These are phyloP conservation scores for Sclerotinia spermophila DNA, from an alignment of 2,329 filamentous ascomycete species.

Conservation along the genomic window DNA sequence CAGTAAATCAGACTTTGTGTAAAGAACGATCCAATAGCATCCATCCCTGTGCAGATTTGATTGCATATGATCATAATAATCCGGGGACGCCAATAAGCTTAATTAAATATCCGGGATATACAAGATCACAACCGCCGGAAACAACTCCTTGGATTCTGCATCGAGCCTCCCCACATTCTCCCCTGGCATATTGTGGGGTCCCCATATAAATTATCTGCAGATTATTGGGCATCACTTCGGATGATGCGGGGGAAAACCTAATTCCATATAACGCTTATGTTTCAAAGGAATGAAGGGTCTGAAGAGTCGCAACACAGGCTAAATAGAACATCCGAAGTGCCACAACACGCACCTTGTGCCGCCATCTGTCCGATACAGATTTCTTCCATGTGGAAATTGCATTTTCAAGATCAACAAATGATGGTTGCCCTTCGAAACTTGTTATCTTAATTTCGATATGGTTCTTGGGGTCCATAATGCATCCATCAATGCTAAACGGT, in stretches of 20 bases:
- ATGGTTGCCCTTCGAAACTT: background rate
- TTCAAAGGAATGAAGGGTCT: background rate
- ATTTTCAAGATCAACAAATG: background rate
- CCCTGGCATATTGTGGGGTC: conserved; percentile 15
- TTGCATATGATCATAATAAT: background rate
- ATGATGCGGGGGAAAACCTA: conserved; percentile 25
- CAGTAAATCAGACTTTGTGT: background rate
- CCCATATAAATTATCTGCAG: background rate
- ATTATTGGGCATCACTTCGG: background rate
- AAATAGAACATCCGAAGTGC: conserved; percentile 9
- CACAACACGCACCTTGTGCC: background rate
- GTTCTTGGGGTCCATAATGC: background rate
- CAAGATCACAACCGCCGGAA: conserved; percentile 3
- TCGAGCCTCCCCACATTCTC: background rate
- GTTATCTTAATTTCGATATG: background rate
- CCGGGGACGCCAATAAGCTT: conserved; percentile 11
- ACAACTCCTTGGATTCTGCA: conserved; percentile 1
- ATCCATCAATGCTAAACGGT: background rate
- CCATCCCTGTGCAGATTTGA: background rate
- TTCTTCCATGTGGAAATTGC: background rate
- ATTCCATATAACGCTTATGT: conserved; percentile 20
- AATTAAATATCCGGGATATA: background rate
- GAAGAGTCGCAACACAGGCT: conserved; percentile 5
- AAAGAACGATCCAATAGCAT: background rate
- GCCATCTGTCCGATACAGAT: background rate